Conservation (phyloP, 2,329 filamentous ascomycete species). For the Chrysosporium queenslandicum region DNA sequence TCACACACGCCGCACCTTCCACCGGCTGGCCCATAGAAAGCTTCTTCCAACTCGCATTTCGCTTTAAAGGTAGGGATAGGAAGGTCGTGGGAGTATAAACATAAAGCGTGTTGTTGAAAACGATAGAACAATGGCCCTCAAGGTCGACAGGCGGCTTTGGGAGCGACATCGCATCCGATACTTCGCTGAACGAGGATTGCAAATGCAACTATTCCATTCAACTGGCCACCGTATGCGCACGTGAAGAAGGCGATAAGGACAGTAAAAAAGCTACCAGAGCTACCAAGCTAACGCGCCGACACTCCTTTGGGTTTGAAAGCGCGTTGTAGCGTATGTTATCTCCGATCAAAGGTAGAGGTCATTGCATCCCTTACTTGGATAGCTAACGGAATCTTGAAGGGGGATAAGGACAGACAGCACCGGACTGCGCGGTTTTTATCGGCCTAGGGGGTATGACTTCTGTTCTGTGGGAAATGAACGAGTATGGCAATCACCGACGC, state of each 20-base stretch:
- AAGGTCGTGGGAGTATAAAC: constrained; percentile 68
- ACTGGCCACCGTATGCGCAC: constrained; percentile 9
- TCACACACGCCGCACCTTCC: constrained; percentile 66
- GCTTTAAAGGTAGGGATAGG: constrained; percentile 57
- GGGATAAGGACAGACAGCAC: not conserved
- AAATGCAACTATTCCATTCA: constrained; percentile 8
- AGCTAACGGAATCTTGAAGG: not conserved
- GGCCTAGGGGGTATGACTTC: not conserved
- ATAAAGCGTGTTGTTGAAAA: constrained; percentile 75
- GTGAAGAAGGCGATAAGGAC: not conserved
- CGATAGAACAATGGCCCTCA: constrained; percentile 68
- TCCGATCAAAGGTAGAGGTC: not conserved
- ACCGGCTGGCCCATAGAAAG: constrained; percentile 59
- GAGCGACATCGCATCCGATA: constrained; percentile 50
- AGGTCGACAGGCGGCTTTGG: constrained; percentile 61
- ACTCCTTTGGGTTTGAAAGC: not conserved
- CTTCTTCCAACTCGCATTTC: constrained; percentile 61
- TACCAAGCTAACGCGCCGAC: not conserved
- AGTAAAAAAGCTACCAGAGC: constrained; percentile 3
- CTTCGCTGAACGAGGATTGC: not conserved
- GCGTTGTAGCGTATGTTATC: not conserved
- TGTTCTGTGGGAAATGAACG: not conserved
- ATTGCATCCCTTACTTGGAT: not conserved
- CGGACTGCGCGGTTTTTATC: not conserved
- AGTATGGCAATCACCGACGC: not conserved